Percentiles rank a stretch among this genome's conserved stretches.
Conservation (phyloP, 805 yeast genomes). For the Brettanomyces anomalus region DNA sequence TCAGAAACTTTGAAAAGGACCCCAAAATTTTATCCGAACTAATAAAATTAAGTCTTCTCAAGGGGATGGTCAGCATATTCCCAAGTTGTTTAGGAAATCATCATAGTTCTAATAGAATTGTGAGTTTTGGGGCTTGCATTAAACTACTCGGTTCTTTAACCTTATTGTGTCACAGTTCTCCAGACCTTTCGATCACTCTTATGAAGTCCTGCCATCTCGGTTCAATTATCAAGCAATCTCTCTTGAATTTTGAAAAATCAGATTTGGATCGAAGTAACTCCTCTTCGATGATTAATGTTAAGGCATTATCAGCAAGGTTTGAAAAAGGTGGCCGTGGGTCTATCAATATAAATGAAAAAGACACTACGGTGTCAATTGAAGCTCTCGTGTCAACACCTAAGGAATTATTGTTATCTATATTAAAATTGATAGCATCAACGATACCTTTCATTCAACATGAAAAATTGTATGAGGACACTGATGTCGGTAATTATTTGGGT, state of each 20-base stretch:
- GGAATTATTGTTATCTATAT: slow-evolving; percentile 45
- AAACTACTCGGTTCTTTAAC: slow-evolving; percentile 36
- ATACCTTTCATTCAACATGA: slow-evolving; percentile 37
- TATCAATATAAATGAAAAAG: background rate
- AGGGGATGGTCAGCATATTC: slow-evolving; percentile 19
- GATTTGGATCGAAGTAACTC: slow-evolving; percentile 6
- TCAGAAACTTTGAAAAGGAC: slow-evolving; percentile 38
- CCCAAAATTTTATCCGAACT: slow-evolving; percentile 39
- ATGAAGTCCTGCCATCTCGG: slow-evolving; percentile 42
- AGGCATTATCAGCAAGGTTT: background rate
- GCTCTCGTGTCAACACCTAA: slow-evolving; percentile 67
- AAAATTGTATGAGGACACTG: slow-evolving; percentile 3
- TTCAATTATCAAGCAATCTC: slow-evolving; percentile 35
- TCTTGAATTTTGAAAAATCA: slow-evolving; percentile 40
- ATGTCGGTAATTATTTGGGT: slow-evolving; percentile 25
- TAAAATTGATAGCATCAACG: slow-evolving; percentile 47
- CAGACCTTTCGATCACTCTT: slow-evolving; percentile 33
- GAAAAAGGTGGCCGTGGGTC: background rate
- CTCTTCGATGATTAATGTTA: background rate
- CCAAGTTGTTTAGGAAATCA: slow-evolving; percentile 21
- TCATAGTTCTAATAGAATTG: slow-evolving; percentile 13
- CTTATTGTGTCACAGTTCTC: slow-evolving; percentile 34
- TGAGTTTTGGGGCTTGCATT: slow-evolving; percentile 31
- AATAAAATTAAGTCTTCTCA: slow-evolving; percentile 27
- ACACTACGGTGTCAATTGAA: slow-evolving; percentile 41